Percentiles rank a stretch among this genome's conserved stretches.
Evolutionary conservation across 805 yeast species (phyloP).

Genomic region (Wickerhamiella musiphila): DNA sequence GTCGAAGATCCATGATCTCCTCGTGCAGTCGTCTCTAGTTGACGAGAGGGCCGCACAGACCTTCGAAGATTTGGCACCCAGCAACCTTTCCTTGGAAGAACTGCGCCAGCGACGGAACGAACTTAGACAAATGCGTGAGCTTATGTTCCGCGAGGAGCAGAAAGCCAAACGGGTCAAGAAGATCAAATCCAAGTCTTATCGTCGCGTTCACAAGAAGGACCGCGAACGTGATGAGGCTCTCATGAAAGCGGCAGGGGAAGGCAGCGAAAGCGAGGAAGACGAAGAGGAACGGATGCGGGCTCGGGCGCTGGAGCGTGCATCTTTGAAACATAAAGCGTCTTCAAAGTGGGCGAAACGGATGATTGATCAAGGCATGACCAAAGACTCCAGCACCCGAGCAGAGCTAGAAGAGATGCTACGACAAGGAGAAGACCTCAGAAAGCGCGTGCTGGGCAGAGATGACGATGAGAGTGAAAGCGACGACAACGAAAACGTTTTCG

Average conservation of each 20-base stretch:
- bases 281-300: constrained; percentile 49
- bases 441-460: constrained; percentile 51
- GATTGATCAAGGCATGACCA: constrained; percentile 78
- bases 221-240: constrained; percentile 48
- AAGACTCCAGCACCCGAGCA: constrained; percentile 65
- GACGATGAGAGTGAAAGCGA: constrained; percentile 32
- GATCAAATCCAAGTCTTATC: constrained; percentile 82
- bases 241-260: constrained; percentile 37
- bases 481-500: constrained; percentile 15
- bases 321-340: constrained; percentile 73
- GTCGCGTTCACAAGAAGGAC: constrained; percentile 74
- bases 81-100: constrained; percentile 67
- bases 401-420: constrained; percentile 91
- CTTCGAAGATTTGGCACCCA: constrained; percentile 73
- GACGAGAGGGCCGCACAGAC: constrained; percentile 65
- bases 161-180: constrained; percentile 83
- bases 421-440: constrained; percentile 61
- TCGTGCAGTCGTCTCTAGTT: constrained; percentile 46
- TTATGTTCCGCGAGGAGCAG: constrained; percentile 89
- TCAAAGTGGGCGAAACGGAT: constrained; percentile 82
- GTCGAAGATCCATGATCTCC: constrained; percentile 38
- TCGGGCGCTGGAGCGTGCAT: constrained; percentile 86
- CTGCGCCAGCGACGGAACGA: constrained; percentile 60
- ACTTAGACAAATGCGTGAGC: constrained; percentile 79
- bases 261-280: constrained; percentile 32